Conservation (phyloP, 768 basidiomycete genomes). For the Basidioascus undulatus region DNA sequence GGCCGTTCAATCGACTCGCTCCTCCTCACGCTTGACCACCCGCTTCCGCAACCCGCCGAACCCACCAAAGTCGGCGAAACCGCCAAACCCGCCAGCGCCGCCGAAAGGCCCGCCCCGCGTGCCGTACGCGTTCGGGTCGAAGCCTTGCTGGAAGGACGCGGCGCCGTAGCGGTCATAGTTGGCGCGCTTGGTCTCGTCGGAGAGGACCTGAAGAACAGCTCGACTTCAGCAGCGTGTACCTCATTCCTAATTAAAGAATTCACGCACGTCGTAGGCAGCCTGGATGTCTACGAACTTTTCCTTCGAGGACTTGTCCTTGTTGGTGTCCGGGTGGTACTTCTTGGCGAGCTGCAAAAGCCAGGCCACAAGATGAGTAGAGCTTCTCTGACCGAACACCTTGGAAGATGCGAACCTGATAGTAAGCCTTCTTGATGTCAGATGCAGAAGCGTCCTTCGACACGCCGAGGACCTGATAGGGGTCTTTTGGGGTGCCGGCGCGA, state of each 20-base stretch:
- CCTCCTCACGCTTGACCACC: slow-evolving; percentile 25
- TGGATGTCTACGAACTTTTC: slow-evolving; percentile 94
- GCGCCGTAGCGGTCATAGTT: slow-evolving; percentile 80
- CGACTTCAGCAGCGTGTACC: background rate
- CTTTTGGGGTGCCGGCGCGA: slow-evolving; percentile 35
- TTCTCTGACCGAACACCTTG: background rate
- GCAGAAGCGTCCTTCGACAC: slow-evolving; percentile 56
- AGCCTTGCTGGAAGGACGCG: slow-evolving; percentile 77
- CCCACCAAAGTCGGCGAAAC: slow-evolving; percentile 45
- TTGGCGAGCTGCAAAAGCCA: slow-evolving; percentile 52
- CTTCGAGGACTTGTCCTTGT: slow-evolving; percentile 69
- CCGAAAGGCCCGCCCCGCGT: slow-evolving; percentile 22
- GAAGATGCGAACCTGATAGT: slow-evolving; percentile 52
- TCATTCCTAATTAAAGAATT: background rate
- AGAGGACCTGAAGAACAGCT: slow-evolving; percentile 37
- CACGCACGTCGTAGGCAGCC: slow-evolving; percentile 75
- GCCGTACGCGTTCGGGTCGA: slow-evolving; percentile 65
- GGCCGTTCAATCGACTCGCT: no score
- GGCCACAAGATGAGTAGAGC: background rate
- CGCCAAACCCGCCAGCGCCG: slow-evolving; percentile 41
- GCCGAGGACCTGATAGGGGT: slow-evolving; percentile 80
- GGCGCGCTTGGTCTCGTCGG: slow-evolving; percentile 80
- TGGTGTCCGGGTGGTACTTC: slow-evolving; percentile 94
- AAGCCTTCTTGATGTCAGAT: slow-evolving; percentile 88
- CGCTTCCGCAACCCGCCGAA: slow-evolving; percentile 14